Percentiles rank a stretch among this genome's conserved stretches.
These are phyloP conservation scores for Phaeoacremonium minimum DNA, from an alignment of 2,329 filamentous ascomycete species.

Conservation along the genomic window DNA sequence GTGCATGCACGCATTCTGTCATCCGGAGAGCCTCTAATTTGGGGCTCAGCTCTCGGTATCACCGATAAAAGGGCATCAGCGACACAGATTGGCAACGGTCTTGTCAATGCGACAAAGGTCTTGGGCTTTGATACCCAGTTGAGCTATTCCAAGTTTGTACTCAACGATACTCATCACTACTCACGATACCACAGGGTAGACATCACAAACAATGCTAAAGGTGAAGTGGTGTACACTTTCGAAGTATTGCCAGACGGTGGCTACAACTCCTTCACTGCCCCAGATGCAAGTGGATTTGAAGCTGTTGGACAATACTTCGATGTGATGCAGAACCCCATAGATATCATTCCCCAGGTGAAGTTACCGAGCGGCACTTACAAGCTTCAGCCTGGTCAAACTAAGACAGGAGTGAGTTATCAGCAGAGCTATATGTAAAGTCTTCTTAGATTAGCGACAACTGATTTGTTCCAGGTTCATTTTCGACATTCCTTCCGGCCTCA, in stretches of 20 bases:
- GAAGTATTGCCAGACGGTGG: conserved; percentile 4
- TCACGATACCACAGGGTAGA: conserved; percentile 7
- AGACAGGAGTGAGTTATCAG: conserved; percentile 6
- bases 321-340: conserved; percentile 8
- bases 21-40: conserved; percentile 19
- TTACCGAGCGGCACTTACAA: neutral
- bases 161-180: conserved; percentile 45
- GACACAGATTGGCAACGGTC: conserved; percentile 39
- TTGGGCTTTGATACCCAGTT: conserved; percentile 32
- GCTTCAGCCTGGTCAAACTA: conserved; percentile 1
- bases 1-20: conserved; percentile 25
- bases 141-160: conserved; percentile 36
- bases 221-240: conserved; percentile 5
- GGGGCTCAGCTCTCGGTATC: conserved; percentile 14
- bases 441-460: neutral
- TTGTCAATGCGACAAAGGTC: conserved; percentile 41
- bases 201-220: conserved; percentile 6
- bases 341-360: neutral
- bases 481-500: conserved; percentile 6
- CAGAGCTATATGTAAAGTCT: neutral
- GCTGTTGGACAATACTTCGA: conserved; percentile 13
- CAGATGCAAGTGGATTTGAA: conserved; percentile 3
- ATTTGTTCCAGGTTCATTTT: conserved; percentile 2
- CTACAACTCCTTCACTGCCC: conserved; percentile 11
- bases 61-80: conserved; percentile 26